These are phyloP conservation scores for Pseudonitzschia pungens DNA, from an alignment of 108 stramenopile genomes.

Conservation along the genomic window DNA sequence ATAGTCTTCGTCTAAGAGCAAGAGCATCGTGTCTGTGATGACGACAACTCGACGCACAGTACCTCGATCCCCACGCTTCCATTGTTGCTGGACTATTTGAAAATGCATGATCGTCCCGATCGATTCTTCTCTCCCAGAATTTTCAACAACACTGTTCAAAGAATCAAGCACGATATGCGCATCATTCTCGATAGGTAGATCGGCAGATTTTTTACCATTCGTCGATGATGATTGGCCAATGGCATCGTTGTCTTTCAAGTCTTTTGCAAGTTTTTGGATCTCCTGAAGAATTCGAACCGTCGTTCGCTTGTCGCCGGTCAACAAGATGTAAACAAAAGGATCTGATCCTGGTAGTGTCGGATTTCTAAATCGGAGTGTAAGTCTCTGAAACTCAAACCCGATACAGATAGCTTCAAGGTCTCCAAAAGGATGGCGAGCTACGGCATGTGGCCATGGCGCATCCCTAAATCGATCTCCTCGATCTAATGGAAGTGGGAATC, in stretches of 20 bases:
- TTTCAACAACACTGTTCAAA: constrained; percentile 46
- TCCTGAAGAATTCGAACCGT: constrained; percentile 70
- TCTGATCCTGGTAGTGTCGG: constrained; percentile 32
- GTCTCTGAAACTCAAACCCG: constrained; percentile 85
- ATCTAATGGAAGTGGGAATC: constrained; percentile 68
- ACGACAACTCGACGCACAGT: constrained; percentile 68
- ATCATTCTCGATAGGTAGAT: constrained; percentile 76
- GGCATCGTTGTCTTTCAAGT: constrained; percentile 20
- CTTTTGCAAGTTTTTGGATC: constrained; percentile 54
- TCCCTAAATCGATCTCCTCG: constrained; percentile 52
- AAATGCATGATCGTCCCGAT: constrained; percentile 76
- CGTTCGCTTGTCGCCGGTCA: constrained; percentile 67
- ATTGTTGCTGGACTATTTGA: constrained; percentile 73
- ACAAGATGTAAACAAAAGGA: constrained; percentile 67
- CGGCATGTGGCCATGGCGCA: constrained; percentile 79
- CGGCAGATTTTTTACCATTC: constrained; percentile 3
- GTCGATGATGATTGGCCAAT: constrained; percentile 3
- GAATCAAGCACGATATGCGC: constrained; percentile 71
- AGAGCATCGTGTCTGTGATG: constrained; percentile 70
- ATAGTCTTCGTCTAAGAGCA: constrained; percentile 79
- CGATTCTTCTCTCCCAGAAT: constrained; percentile 11
- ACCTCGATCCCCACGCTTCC: constrained; percentile 78
- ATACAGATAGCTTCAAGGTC: constrained; percentile 67
- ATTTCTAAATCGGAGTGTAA: constrained; percentile 66
- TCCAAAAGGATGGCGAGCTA: constrained; percentile 62